Base-by-base conservation (phyloP, 2,329 filamentous ascomycete genomes). In the Tolypocladium ovalisporum region DNA sequence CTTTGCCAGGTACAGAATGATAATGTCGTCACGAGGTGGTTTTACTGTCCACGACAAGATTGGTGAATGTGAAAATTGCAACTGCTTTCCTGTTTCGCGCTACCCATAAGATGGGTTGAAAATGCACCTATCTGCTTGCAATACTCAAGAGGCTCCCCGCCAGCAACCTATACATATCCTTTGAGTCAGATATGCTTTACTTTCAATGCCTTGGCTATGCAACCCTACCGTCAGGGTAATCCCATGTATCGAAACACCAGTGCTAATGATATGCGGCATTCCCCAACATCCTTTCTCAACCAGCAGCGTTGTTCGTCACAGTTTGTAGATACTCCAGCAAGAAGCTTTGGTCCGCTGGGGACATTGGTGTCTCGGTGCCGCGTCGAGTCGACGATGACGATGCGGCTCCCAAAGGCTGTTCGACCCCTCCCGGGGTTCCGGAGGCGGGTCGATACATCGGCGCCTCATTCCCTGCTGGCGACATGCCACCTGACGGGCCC, bases 311-410 rank as follows among this genome's bases (percentile, higher is more conserved):
- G 39, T 73, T 73, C 13, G 77, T 76, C 3, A 78, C 75, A 32
- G 76, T 76, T 61, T 89, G 83, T 64, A 95, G 73, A 67, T 90
- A 94, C 12, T 82, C 86, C 55, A 94, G 76, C 67, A 95, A 73
- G 65, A 94, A 94, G 19, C 79, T 85, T 67, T 88, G 86, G 63
- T 94, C 86, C 0, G 83, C 86, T 0, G 88, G 82, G 4, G 86
- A 87, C 51, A 85, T 83, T 15, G 81, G 75, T 36, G 77, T 76
- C 65, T 80, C 75, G 60, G 77, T 81, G 22, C 75, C 76, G 13
- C 78, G 74, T 44, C 77, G 72, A 40, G 73, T 73, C 29, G 62
- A 68, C 1, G 63, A 58, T 49, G 62, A 37, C 29, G 37, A 56
- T 60, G n/a, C 54, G 57, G 55, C 29, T 35, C 60, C 54, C 58